Base-by-base conservation (phyloP, 495 filamentous ascomycete genomes). In the Penicillium cosmopolitanum region DNA sequence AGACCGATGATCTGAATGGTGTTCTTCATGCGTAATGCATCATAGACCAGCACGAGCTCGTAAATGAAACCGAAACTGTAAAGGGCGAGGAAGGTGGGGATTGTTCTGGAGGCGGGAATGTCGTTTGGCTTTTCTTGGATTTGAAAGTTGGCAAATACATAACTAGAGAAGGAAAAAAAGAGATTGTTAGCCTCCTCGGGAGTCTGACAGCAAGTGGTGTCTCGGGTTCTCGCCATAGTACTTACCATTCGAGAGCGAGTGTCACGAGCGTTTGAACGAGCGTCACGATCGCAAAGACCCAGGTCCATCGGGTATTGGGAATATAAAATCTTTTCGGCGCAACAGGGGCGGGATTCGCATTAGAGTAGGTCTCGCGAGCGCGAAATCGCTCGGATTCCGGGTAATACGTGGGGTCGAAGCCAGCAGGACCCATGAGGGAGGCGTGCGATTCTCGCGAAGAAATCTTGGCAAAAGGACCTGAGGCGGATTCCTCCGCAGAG, bases 1-100 rank as follows among this genome's bases (percentile, higher is more conserved):
- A 98, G 80, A 33, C 95, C 96, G 66, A 98, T 98, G 70, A 98
- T 82, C 73, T 98, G 95, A 83, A 98, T 98, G 13, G 95, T 98
- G 76, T 98, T 98, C 78, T 97, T 97, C 68, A 93, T 77, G 50
- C 92, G 87, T 58, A 98, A 79, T 3, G 96, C 94, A 82, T 98
- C 95, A 77, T 91, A 97, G 13, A 95, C 88, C 23, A 98, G 78
- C 34, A 95, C 72, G 5, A 98, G 71, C 66, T 97, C 87, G 76
- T 98, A 98, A 55, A 98, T 68, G 74, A 96, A 96, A 53, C 91
- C 95, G 73, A 98, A 96, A 70, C 97, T 96, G 76, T 97, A 96
- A n/a, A 98, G 83, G 11, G 94, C 88, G 23, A 98, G 81, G 74
- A 97, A 97, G 13, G 92, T 96, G 23, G 91, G 88, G 51, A 95